A percentile compares a stretch with the other conserved stretches of the same genome.
phyloP scores from a whole-genome alignment of 257 asterid species.

The Coffea eugenioides region DNA sequence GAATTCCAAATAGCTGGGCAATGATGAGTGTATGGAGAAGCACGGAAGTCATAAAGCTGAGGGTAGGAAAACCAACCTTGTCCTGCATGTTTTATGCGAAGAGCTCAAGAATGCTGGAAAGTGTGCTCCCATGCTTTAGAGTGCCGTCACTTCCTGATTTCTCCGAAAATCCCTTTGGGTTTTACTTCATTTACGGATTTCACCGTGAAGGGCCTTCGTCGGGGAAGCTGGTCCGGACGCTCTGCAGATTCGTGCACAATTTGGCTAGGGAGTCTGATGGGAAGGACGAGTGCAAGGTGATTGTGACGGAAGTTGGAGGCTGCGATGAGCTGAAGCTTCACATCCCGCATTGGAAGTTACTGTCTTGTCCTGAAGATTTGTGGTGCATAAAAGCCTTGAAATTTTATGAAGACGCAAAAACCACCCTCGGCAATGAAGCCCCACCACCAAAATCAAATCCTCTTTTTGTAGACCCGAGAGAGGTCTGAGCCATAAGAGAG shows the following conservation, averaged over 20 bases:
- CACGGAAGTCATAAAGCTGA: constrained; percentile 28
- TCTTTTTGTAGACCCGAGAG: constrained; percentile 48
- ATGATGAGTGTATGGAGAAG: constrained; percentile 43
- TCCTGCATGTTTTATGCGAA: constrained; percentile 27
- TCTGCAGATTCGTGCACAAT: constrained; percentile 35
- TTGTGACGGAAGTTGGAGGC: constrained; percentile 39
- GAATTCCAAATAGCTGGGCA: constrained; percentile 38
- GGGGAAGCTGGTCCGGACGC: constrained; percentile 30
- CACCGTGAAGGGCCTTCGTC: constrained; percentile 33
- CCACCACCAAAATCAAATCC: constrained; percentile 12
- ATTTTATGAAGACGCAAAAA: constrained; percentile 4
- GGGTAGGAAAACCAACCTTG: constrained; percentile 28
- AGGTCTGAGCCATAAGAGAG: constrained; percentile 20
- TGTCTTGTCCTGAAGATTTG: constrained; percentile 38
- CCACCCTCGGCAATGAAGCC: neutral
- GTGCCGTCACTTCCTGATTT: constrained; percentile 24
- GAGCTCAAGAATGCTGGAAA: constrained; percentile 16
- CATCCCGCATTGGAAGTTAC: constrained; percentile 41
- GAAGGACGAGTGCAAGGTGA: constrained; percentile 23
- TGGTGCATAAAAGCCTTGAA: constrained; percentile 43
- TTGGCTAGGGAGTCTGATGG: constrained; percentile 18
- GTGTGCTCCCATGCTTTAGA: constrained; percentile 29
- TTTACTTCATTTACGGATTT: constrained; percentile 35
- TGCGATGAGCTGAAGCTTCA: constrained; percentile 21
- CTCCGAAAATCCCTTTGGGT: constrained; percentile 31